Evolutionary conservation across 2,329 filamentous ascomycete genomes (phyloP), one percentile per base, ranked within the genome.

Genomic region (Coleophoma eucalyptorum): DNA sequence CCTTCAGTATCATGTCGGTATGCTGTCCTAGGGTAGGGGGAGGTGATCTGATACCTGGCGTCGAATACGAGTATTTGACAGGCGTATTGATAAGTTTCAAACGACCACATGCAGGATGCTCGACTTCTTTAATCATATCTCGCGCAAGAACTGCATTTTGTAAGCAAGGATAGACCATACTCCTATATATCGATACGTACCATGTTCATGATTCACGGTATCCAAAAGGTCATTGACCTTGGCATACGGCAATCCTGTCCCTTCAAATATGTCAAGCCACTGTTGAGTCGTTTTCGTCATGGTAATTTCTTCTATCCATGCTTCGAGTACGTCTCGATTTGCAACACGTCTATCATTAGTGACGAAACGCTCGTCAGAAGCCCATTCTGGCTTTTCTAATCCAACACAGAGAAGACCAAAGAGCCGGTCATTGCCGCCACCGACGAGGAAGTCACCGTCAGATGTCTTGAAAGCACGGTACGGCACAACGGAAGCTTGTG

Each of bases 1-100:
- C 76, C 16, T 67, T 65, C 51, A 96, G 68, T 3, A 96, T 77
- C 65, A 92, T 87, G 55, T 89, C 76, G 0, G 90, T 95, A 67
- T 96, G 89, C 69, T 96, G 83, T 0, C 90, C 93, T 33, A 97
- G 71, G 3, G 85, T 88, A 1, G 93, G 93, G 13, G 93, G 93
- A 26, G 90, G 80, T 2, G 76, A 84, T 18, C 91, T 78, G 21
- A 95, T 82, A 1, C 81, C 80, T 0, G 90, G 90, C 57, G 79
- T 83, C 13, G 86, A 87, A 58, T 91, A 83, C 1, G 90, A 96
- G 67, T 90, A 95, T 67, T 97, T 97, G 54, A 97, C 86, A 0
- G 93, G 93, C 1, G 90, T 93, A 62, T 95, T 96, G 52, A 97
- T 86, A 61, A 97, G 72, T 69, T 90, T 91, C 58, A 97, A 85